phyloP scores from a whole-genome alignment of 371 early-diverging fungal species.

The Mortierella sp. region DNA sequence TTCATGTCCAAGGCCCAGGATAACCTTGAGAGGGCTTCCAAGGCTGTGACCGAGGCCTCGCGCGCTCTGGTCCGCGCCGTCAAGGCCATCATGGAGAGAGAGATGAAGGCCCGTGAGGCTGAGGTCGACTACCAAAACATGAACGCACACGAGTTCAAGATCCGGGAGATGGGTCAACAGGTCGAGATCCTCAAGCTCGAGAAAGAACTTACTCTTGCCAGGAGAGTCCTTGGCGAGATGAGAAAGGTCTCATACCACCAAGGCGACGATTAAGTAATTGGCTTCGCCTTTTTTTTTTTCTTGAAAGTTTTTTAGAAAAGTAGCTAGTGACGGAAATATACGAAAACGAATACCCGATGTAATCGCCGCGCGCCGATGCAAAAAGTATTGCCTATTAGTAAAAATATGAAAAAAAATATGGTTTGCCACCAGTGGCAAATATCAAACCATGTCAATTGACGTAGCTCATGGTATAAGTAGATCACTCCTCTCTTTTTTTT shows the following conservation, averaged over 20 bases:
- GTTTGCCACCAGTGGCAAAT: too few relatives aligned
- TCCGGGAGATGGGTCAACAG: conserved; percentile 98
- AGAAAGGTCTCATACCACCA: conserved; percentile 83
- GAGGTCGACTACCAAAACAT: conserved; percentile 82
- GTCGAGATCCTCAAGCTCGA: conserved; percentile 96
- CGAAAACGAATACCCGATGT: too few relatives aligned
- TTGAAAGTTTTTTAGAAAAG: background rate
- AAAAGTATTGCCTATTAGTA: too few relatives aligned
- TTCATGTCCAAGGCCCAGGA: conserved; percentile 94
- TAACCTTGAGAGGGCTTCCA: conserved; percentile 92
- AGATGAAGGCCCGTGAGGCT: conserved; percentile 69
- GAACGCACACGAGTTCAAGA: conserved; percentile 94
- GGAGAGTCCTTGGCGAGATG: conserved; percentile 93
- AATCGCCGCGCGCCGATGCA: too few relatives aligned
- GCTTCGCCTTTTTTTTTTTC: background rate
- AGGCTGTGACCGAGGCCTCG: conserved; percentile 93
- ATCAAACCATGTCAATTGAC: too few relatives aligned
- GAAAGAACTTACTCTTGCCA: conserved; percentile 89
- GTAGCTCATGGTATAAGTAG: too few relatives aligned
- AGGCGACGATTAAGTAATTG: conserved; percentile 60
- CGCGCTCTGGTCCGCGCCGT: conserved; percentile 95
- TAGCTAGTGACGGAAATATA: too few relatives aligned
- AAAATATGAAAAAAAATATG: too few relatives aligned
- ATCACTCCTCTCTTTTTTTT: too few relatives aligned
- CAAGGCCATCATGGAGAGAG: conserved; percentile 85